A percentile compares a stretch with the other conserved stretches of the same genome.
Conservation (phyloP, 352 stramenopile species). For the Phytopythium mirpurense region DNA sequence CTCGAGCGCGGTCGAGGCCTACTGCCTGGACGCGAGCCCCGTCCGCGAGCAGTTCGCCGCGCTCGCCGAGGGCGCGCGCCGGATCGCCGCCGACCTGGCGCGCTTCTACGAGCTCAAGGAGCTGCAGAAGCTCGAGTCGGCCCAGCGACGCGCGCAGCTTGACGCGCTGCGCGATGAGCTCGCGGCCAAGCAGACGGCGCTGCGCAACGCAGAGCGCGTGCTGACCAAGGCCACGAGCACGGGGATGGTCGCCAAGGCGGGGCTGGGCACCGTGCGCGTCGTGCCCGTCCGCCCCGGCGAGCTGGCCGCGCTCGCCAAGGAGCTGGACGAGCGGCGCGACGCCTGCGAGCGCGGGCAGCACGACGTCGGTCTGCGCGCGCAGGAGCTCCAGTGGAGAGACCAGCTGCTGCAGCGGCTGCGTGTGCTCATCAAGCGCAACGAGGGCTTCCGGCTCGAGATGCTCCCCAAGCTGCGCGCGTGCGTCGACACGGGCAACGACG, state of each 20-base stretch:
- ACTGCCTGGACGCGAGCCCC: conserved; percentile 36
- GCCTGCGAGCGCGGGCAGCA: conserved; percentile 34
- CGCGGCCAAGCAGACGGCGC: background rate
- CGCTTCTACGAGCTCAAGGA: conserved; percentile 60
- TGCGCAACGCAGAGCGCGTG: conserved; percentile 61
- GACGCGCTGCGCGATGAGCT: conserved; percentile 37
- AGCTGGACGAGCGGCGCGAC: conserved; percentile 45
- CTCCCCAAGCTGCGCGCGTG: conserved; percentile 29
- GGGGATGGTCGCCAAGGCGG: conserved; percentile 68
- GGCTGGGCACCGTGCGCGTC: conserved; percentile 61
- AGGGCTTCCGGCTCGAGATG: conserved; percentile 45
- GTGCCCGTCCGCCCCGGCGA: conserved; percentile 45
- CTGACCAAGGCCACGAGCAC: conserved; percentile 53
- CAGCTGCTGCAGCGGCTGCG: conserved; percentile 59
- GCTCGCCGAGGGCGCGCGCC: conserved; percentile 23
- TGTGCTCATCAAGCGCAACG: conserved; percentile 66
- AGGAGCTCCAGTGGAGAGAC: conserved; percentile 59
- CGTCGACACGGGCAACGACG: conserved; percentile 46
- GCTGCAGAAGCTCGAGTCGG: conserved; percentile 40
- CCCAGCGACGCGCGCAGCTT: conserved; percentile 26
- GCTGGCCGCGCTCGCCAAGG: conserved; percentile 28
- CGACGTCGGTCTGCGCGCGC: conserved; percentile 24
- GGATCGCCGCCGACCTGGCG: conserved; percentile 40
- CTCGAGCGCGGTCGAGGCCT: conserved; percentile 52
- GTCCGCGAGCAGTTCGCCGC: conserved; percentile 33